phyloP scores from a whole-genome alignment of 768 basidiomycete genomes.

The Lactarius hengduanensis region DNA sequence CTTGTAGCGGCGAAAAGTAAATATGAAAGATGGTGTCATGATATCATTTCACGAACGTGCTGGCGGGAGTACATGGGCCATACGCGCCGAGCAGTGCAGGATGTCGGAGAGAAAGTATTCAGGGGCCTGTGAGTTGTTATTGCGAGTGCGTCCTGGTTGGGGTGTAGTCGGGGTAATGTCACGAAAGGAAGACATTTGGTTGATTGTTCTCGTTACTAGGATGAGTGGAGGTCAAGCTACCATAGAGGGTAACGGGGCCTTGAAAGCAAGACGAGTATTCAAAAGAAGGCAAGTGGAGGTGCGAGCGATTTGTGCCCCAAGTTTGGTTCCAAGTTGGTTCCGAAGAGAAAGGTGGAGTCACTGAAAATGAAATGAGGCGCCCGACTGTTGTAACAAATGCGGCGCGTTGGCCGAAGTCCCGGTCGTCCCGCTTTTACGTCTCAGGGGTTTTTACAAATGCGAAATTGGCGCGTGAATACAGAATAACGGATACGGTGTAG shows the following conservation, averaged over 20 bases:
- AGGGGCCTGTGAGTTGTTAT: conserved; percentile 14
- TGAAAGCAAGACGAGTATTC: conserved; percentile 22
- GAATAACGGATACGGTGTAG: conserved; percentile 11
- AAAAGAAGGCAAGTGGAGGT: conserved; percentile 12
- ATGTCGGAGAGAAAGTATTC: conserved; percentile 2
- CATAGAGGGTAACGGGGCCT: conserved; percentile 7
- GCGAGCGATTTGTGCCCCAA: conserved; percentile 22
- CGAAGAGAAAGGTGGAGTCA: conserved; percentile 11
- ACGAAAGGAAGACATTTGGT: too few relatives aligned
- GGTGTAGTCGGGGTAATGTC: conserved; percentile 17
- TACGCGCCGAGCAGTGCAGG: background rate
- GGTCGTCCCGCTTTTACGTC: background rate
- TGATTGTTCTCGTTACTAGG: background rate
- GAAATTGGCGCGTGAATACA: conserved; percentile 3
- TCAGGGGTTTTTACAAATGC: conserved; percentile 10
- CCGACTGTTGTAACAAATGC: conserved; percentile 1
- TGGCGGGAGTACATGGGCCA: background rate
- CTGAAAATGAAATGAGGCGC: background rate
- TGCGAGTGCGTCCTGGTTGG: conserved; percentile 1
- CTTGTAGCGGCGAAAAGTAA: background rate
- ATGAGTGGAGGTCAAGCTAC: conserved; percentile 1
- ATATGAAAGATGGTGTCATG: background rate
- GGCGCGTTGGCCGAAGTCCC: conserved; percentile 13
- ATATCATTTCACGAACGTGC: conserved; percentile 5
- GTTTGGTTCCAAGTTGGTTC: conserved; percentile 3